phyloP scores from a whole-genome alignment of 2,329 filamentous ascomycete genomes.

The Arthrobotrys sphaeroides region DNA sequence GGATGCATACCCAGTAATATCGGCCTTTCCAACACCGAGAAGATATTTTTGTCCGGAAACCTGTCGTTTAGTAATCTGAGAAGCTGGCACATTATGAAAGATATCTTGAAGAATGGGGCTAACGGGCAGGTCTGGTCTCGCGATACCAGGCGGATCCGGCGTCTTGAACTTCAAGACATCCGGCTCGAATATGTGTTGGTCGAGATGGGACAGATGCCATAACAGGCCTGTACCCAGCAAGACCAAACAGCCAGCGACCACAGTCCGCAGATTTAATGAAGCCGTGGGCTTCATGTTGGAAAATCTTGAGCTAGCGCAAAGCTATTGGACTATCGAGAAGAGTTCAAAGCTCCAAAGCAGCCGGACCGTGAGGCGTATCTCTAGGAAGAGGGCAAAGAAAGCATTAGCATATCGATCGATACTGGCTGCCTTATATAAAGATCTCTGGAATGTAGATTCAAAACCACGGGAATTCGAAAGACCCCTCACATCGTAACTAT shows the following conservation, averaged over 20 bases:
- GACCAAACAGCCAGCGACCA: slow-evolving; percentile 47
- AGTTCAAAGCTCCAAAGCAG: slow-evolving; percentile 51
- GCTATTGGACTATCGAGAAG: slow-evolving; percentile 42
- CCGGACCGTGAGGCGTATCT: slow-evolving; percentile 28
- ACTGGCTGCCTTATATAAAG: slow-evolving; percentile 28
- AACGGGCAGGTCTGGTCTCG: slow-evolving; percentile 37
- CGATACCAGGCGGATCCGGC: slow-evolving; percentile 38
- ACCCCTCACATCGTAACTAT: slow-evolving; percentile 25
- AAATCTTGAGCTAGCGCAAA: slow-evolving; percentile 18
- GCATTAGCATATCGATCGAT: slow-evolving; percentile 19
- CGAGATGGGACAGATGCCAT: slow-evolving; percentile 42
- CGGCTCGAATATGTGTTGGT: slow-evolving; percentile 45
- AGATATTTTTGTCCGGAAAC: slow-evolving; percentile 66
- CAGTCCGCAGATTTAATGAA: slow-evolving; percentile 44
- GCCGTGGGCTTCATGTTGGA: slow-evolving; percentile 41
- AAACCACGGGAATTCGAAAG: not conserved
- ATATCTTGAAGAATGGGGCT: slow-evolving; percentile 52
- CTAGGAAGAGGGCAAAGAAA: slow-evolving; percentile 19
- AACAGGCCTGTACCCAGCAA: slow-evolving; percentile 36
- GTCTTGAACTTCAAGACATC: slow-evolving; percentile 43
- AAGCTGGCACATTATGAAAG: slow-evolving; percentile 40
- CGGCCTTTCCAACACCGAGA: slow-evolving; percentile 75
- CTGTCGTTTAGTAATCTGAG: slow-evolving; percentile 56
- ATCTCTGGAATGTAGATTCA: slow-evolving; percentile 9
- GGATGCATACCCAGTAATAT: slow-evolving; percentile 69